These are phyloP conservation scores for Zychaea mexicana DNA, from an alignment of 371 early-diverging fungal genomes.

Conservation along the genomic window DNA sequence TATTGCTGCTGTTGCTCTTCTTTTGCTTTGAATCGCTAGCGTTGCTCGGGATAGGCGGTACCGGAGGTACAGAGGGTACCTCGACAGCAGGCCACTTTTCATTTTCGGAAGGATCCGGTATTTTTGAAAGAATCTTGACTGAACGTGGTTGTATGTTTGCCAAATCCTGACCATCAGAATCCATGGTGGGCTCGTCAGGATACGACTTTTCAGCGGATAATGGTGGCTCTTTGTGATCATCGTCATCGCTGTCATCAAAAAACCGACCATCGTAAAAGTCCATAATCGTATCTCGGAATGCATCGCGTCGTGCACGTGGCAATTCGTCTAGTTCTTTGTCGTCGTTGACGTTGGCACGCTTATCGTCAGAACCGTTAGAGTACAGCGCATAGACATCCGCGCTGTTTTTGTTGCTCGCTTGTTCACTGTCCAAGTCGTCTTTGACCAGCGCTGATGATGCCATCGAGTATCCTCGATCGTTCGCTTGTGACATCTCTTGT, in stretches of 20 bases:
- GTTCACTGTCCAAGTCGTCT: not conserved
- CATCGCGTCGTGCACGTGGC: slow-evolving; percentile 8
- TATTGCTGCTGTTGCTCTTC: not conserved
- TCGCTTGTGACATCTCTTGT: not conserved
- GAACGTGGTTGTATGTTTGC: slow-evolving; percentile 25
- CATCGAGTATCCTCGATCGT: too few species aligned
- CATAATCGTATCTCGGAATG: slow-evolving; percentile 42
- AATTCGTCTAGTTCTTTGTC: slow-evolving; percentile 21
- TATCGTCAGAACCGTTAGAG: slow-evolving; percentile 6
- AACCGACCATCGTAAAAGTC: slow-evolving; percentile 39
- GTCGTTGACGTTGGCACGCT: not conserved
- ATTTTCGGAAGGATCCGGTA: slow-evolving; percentile 16
- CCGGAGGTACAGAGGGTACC: not conserved
- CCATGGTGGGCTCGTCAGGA: too few species aligned
- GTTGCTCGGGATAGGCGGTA: slow-evolving; percentile 5
- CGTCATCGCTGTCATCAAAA: slow-evolving; percentile 13
- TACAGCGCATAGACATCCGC: slow-evolving; percentile 1
- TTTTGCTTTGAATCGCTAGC: not conserved
- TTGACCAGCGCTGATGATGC: not conserved
- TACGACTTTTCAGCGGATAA: too few species aligned
- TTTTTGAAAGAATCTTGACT: slow-evolving; percentile 28
- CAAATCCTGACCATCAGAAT: slow-evolving; percentile 14
- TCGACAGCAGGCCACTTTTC: not conserved
- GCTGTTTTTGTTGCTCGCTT: not conserved
- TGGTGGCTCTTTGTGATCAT: not conserved